These are phyloP conservation scores for Primulina huaijiensis DNA, from an alignment of 257 asterid genomes.

Conservation along the genomic window DNA sequence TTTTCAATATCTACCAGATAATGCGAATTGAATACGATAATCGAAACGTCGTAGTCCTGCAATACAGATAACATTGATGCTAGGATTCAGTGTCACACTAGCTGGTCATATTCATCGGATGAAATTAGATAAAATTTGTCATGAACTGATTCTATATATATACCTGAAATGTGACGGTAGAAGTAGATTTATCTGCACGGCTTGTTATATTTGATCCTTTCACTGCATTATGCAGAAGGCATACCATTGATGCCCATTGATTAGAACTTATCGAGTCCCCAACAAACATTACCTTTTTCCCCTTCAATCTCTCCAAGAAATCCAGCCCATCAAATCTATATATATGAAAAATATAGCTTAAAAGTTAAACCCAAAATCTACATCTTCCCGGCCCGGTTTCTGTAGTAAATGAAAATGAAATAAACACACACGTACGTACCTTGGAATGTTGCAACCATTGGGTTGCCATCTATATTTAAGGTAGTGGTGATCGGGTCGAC, in stretches of 20 bases:
- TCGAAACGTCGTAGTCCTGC: constrained; percentile 49
- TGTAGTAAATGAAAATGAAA: too few species aligned
- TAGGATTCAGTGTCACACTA: too few species aligned
- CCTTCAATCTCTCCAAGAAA: constrained; percentile 44
- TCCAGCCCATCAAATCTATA: constrained; percentile 45
- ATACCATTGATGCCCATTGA: constrained; percentile 48
- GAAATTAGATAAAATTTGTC: too few species aligned
- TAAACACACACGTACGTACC: too few species aligned
- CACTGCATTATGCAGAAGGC: constrained; percentile 40
- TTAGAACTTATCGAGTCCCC: constrained; percentile 67
- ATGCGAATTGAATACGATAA: constrained; percentile 33
- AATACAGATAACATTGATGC: not conserved
- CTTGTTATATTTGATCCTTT: constrained; percentile 24
- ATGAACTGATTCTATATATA: too few species aligned
- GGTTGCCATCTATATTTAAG: constrained; percentile 76
- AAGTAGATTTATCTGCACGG: not conserved
- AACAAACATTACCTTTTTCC: constrained; percentile 54
- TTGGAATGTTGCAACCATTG: constrained; percentile 46
- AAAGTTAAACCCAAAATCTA: too few species aligned
- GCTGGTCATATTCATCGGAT: too few species aligned
- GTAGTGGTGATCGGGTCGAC: constrained; percentile 43
- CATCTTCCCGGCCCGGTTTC: too few species aligned
- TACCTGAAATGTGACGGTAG: constrained; percentile 46
- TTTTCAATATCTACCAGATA: constrained; percentile 48
- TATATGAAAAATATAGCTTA: too few species aligned